Evolutionary conservation across 2,329 filamentous ascomycete species (phyloP), one percentile per base, ranked within the genome.

Genomic region (Aspergillus cejpii): DNA sequence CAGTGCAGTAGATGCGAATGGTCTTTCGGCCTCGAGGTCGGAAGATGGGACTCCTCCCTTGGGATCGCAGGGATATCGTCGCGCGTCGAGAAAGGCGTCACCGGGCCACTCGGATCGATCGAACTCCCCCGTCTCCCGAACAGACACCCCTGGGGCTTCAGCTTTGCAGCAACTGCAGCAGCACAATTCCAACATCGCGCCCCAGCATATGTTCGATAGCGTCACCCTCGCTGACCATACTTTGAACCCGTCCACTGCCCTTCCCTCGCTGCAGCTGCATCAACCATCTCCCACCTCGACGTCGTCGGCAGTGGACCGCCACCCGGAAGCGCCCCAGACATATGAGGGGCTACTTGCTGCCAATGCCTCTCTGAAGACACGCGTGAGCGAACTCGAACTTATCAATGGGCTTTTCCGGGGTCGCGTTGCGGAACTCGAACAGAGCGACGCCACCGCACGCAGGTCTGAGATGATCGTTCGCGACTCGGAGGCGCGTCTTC

Each of bases 351-450:
- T 94, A 19, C 74, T 88, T 41, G 83, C 84, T 1, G 80, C 84
- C 50, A 95, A 94, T 65, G 86, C 86, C 4, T 84, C 83, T 40
- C 75, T 97, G n/a, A 94, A 94, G 71, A 98, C 92, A 0, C 83
- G 92, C 33, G 91, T 98, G 26, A 92, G 84, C 56, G 92, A 98
- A 66, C 77, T 98, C 19, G 92, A 98, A 64, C 79, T 98, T 41
- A 96, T 98, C 73, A 96, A 90, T 59, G 85, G 86, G 61, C 74
- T 90, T 36, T 89, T 88, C 65, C 77, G 83, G 40, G 83, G 83
- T 28, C 79, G 84, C 8, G 81, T 96, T 31, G 67, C 81, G 63
- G 76, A 92, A 62, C 74, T 92, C 10, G 87, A 94, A 62, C 79
- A 83, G 54, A 84, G 84, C 59, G 86, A 91, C 61, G 79, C 79